Percentiles rank a stretch among this genome's conserved stretches.
Evolutionary conservation across 768 basidiomycete genomes (phyloP).

Genomic region (Amyloporia xantha): DNA sequence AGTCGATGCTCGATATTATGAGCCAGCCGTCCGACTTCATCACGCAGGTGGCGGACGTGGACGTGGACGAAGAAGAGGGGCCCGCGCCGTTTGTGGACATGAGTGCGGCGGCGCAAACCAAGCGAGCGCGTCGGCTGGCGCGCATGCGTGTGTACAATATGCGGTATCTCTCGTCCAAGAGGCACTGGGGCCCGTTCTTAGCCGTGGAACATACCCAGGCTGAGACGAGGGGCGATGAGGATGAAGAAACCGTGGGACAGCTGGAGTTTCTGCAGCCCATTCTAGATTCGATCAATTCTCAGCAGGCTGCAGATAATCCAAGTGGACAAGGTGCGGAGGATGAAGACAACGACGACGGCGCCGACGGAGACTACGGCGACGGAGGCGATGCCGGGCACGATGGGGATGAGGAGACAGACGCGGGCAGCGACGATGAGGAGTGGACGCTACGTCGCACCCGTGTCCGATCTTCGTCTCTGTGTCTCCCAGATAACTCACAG

Average conservation of each 20-base stretch:
- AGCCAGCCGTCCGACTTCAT: not conserved
- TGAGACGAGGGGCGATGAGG: not conserved
- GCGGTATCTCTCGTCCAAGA: constrained; percentile 16
- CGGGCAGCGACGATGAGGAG: not conserved
- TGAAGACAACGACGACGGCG: constrained; percentile 8
- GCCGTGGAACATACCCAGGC: not conserved
- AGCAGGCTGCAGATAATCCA: not conserved
- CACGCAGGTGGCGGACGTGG: not conserved
- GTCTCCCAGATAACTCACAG: constrained; percentile 12
- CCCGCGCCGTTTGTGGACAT: not conserved
- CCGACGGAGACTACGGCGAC: not conserved
- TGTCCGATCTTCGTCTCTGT: not conserved
- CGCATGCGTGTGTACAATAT: constrained; percentile 22
- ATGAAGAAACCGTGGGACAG: not conserved
- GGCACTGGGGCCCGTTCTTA: constrained; percentile 23
- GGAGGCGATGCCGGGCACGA: not conserved
- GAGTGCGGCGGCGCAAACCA: constrained; percentile 10
- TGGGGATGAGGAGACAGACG: constrained; percentile 5
- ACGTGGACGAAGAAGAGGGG: not conserved
- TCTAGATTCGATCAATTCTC: constrained; percentile 5
- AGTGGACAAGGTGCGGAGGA: constrained; percentile 13
- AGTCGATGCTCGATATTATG: not conserved
- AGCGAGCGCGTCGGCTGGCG: constrained; percentile 18
- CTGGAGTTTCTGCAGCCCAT: constrained; percentile 12
- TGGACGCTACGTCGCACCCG: no score